Percentiles rank a stretch among this genome's conserved stretches.
phyloP scores from a whole-genome alignment of 176 grass and related monocot species.

The Metroxylon sagu region DNA sequence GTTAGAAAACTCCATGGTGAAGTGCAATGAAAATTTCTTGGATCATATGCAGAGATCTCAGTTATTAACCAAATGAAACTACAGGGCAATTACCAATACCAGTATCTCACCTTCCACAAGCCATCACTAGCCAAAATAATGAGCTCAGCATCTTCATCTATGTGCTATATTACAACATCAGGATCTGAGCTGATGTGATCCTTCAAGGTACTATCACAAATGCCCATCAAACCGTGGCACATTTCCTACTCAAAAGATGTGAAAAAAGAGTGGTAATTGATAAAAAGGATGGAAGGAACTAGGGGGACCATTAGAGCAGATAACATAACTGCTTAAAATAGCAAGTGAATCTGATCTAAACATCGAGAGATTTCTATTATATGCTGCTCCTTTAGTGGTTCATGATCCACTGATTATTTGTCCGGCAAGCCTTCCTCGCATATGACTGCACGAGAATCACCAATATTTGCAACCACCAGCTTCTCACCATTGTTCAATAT shows the following conservation, averaged over 20 bases:
- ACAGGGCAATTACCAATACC: too few relatives aligned
- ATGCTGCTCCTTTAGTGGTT: constrained; percentile 34
- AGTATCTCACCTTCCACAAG: constrained; percentile 42
- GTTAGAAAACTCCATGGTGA: too few relatives aligned
- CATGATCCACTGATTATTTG: constrained; percentile 62
- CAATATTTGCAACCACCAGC: constrained; percentile 43
- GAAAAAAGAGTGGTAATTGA: too few relatives aligned
- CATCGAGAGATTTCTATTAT: constrained; percentile 38
- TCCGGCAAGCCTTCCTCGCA: constrained; percentile 28
- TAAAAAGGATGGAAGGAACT: too few relatives aligned
- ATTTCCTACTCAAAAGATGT: too few relatives aligned
- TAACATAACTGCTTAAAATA: too few relatives aligned
- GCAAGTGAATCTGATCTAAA: too few relatives aligned
- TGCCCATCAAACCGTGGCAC: constrained; percentile 51
- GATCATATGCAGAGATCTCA: too few relatives aligned
- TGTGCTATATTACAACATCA: constrained; percentile 36
- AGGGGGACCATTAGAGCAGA: too few relatives aligned
- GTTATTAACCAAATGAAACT: too few relatives aligned
- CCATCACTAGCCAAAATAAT: constrained; percentile 56
- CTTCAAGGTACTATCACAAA: constrained; percentile 48
- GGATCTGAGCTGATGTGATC: constrained; percentile 58
- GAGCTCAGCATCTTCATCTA: constrained; percentile 33
- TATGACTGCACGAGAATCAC: constrained; percentile 51
- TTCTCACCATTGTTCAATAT: constrained; percentile 49
- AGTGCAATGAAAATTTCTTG: too few relatives aligned